Conservation (phyloP, 768 basidiomycete genomes). For the Nidularia pulvinata region DNA sequence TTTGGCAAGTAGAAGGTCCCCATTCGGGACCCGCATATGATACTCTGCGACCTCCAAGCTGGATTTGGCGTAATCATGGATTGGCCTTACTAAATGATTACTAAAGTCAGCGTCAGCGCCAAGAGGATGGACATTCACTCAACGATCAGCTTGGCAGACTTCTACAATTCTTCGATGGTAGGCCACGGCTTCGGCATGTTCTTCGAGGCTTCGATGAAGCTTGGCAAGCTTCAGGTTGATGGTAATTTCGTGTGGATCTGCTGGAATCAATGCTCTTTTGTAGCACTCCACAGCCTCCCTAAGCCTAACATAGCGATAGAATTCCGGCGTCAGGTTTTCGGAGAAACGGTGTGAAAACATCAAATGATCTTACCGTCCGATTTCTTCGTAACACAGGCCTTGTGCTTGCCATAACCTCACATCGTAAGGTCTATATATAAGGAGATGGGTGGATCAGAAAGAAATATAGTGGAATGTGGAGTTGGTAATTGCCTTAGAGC, state of each 20-base stretch:
- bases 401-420: conserved; percentile 96
- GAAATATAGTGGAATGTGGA: neutral
- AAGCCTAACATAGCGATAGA: conserved; percentile 41
- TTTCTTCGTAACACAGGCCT: conserved; percentile 91
- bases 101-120: conserved; percentile 15
- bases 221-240: conserved; percentile 76
- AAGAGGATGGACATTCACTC: conserved; percentile 20
- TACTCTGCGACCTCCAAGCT: conserved; percentile 83
- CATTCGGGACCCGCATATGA: conserved; percentile 61
- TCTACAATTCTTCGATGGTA: conserved; percentile 85
- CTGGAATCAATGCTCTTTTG: conserved; percentile 84
- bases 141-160: conserved; percentile 65
- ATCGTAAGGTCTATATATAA: conserved; percentile 78
- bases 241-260: conserved; percentile 73
- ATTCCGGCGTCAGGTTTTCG: neutral
- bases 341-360: neutral
- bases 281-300: conserved; percentile 92
- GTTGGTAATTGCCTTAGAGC: conserved; percentile 66
- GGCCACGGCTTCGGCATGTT: conserved; percentile 66
- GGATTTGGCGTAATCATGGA: conserved; percentile 84
- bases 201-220: conserved; percentile 66
- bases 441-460: no score
- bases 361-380: conserved; percentile 61
- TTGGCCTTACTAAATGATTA: conserved; percentile 36
- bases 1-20: conserved; percentile 69